Evolutionary conservation across 768 basidiomycete species (phyloP), one percentile per base, ranked within the genome.

Genomic region (Calvatia gigantea): DNA sequence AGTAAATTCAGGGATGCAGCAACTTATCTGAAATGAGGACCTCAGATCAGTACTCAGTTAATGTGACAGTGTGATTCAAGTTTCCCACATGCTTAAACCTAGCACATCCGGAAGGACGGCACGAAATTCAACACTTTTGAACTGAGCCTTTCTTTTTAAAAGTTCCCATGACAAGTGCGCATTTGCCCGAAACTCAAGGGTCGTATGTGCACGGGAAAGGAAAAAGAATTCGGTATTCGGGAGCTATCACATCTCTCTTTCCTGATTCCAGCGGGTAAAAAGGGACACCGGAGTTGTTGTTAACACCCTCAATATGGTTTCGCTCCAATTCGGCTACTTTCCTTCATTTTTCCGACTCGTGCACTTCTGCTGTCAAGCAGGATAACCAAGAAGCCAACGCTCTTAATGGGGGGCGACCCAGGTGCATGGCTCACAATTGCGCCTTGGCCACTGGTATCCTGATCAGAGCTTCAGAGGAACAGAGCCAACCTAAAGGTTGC

Each of bases 141-240:
- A 42, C 41, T 37, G 45, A 31, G 5, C 12, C 8, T 9, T 17
- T 32, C 19, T 19, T 33, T 31, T 12, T 38, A 37, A 23, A 28
- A 42, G 54, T 55, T 55, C 54, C 44, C 44, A 48, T 56, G 55
- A 48, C 55, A 56, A 25, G 38, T 27, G 46, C 52, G 43, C 52
- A 17, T 44, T 19, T 54, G 23, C 14, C 43, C 52, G 52, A 29
- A 42, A 19, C 1, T n/a, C 31, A 35, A 54, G 43, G 52, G 52
- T 15, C 52, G 17, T 32, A 37, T 25, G 43, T 4, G 15, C 33
- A 38, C 49, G 43, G 41, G 54, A 56, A 56, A 39, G 28, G 32
- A 43, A 42, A 53, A 15, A 15, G 11, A 14, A 6, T 8, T 12
- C 29, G 19, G 31, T 44, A 14, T 28, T 41, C 51, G 41, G 39